Evolutionary conservation across 768 basidiomycete species (phyloP).

Genomic region (Termitomyces sp.): DNA sequence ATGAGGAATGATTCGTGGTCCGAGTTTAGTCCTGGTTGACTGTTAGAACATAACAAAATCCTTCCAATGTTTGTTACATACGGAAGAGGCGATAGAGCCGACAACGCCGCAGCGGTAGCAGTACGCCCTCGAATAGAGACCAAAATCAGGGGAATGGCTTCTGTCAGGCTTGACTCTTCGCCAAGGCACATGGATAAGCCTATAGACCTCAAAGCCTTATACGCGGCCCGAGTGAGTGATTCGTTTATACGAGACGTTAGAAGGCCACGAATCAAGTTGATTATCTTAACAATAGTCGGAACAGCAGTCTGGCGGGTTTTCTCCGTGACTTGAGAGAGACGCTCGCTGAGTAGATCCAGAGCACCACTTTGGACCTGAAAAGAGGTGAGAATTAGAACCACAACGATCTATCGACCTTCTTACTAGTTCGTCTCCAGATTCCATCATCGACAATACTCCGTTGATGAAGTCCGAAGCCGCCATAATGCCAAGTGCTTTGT

Average conservation of each 20-base stretch:
- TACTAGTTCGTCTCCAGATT: conserved; percentile 51
- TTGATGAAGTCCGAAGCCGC: conserved; percentile 67
- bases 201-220: conserved; percentile 58
- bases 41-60: not conserved
- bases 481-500: conserved; percentile 56
- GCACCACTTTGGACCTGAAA: conserved; percentile 62
- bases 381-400: conserved; percentile 1
- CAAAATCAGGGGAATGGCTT: conserved; percentile 57
- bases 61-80: conserved; percentile 28
- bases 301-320: conserved; percentile 50
- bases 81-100: conserved; percentile 59
- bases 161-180: conserved; percentile 64
- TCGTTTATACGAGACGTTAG: conserved; percentile 39
- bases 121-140: conserved; percentile 38
- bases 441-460: conserved; percentile 52
- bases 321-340: conserved; percentile 57
- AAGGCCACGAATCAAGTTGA: conserved; percentile 46
- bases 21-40: conserved; percentile 59
- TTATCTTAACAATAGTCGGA: conserved; percentile 47
- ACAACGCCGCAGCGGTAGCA: conserved; percentile 39
- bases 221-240: conserved; percentile 40
- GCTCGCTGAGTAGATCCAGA: conserved; percentile 63
- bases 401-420: conserved; percentile 13
- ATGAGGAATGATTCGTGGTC: conserved; percentile 85
- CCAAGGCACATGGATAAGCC: conserved; percentile 51